Base-by-base conservation (phyloP, 805 yeast species). In the Pichia gijzeniarum region DNA sequence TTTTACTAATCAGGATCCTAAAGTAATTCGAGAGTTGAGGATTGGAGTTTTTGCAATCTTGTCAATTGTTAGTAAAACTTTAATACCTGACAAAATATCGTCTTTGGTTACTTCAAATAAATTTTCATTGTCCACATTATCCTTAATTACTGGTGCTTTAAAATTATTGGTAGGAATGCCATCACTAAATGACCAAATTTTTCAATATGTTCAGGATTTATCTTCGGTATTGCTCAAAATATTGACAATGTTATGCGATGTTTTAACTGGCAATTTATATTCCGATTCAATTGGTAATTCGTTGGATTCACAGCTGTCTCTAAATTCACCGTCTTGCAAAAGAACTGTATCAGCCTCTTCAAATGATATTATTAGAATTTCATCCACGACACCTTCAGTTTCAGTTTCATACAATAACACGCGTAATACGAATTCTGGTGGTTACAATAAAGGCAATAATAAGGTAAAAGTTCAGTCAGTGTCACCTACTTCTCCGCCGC, bases 21-120 rank as follows among this genome's bases (percentile, higher is more conserved):
- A 48, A 14, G 30, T 49, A 0, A 45, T 60, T 18, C 54, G 60
- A 31, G 47, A 46, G 9, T 45, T 60, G 19, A 48, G 65, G 21
- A 51, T 55, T 31, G 53, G 57, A 9, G 52, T 58, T 14, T 51
- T 57, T 35, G 63, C 66, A 3, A 48, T 60, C 8, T 48, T 55
- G 3, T 44, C 54, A 38, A 45, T 62, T 41, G 40, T 60, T n/a
- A 47, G 54, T 18, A 44, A 60, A 14, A 42, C 38, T 10, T 40
- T 43, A 28, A 41, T 52, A 38, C 47, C 52, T n/a, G 44, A 47
- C 12, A 48, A 48, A 33, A 38, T 51, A 4, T 38, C 43, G 21
- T 31, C 50, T 7, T 33, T 53, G 7, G 54, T 59, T 22, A 48
- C 52, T 19, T 40, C 50, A 19, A 27, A 40, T n/a, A 52, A 50